Percentiles rank a stretch among this genome's conserved stretches.
These are phyloP conservation scores for Rhodomyrtus psidioides DNA, from an alignment of 441 rosid species.

Conservation along the genomic window DNA sequence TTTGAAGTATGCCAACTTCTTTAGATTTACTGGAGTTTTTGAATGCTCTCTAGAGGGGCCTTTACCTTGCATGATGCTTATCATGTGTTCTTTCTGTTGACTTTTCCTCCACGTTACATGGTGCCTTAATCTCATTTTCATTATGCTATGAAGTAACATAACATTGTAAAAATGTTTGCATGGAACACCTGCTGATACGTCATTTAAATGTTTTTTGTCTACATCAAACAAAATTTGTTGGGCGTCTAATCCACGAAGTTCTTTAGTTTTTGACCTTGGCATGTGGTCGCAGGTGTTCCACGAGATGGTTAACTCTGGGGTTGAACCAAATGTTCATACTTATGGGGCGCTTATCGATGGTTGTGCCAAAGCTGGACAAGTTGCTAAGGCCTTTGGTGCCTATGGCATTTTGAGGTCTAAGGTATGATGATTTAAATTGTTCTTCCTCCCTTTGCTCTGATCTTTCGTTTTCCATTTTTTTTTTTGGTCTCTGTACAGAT, in stretches of 20 bases:
- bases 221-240: neutral
- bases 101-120: neutral
- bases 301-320: slow-evolving; percentile 84
- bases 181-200: neutral
- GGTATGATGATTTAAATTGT: slow-evolving; percentile 32
- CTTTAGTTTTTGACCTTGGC: neutral
- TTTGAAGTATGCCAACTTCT: slow-evolving; percentile 58
- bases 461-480: neutral
- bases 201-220: neutral
- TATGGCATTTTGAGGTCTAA: slow-evolving; percentile 95
- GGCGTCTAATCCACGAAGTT: neutral
- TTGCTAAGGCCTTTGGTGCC: slow-evolving; percentile 98
- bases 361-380: slow-evolving; percentile 93
- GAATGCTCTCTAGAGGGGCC: neutral
- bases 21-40: neutral
- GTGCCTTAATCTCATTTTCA: neutral
- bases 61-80: neutral
- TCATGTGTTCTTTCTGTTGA: neutral
- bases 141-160: neutral
- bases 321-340: slow-evolving; percentile 85
- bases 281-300: slow-evolving; percentile 63
- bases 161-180: neutral
- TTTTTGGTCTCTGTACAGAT: neutral
- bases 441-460: neutral
- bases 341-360: slow-evolving; percentile 97